These are phyloP conservation scores for Aureobasidium melanogenum DNA, from an alignment of 2,329 filamentous ascomycete genomes.

Conservation along the genomic window DNA sequence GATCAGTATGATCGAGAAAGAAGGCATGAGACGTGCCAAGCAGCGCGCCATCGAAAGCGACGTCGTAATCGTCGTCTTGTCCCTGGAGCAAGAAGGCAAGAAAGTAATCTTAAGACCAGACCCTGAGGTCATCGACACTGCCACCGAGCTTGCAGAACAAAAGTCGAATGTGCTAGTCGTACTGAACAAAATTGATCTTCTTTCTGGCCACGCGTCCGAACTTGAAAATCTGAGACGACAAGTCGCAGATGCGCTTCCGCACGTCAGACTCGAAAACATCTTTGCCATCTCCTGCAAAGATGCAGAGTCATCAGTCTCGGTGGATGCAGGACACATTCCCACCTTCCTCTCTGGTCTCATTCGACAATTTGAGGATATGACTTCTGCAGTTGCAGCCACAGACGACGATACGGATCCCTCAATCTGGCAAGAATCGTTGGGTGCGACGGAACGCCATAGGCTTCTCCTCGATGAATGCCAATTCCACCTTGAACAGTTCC, in stretches of 20 bases:
- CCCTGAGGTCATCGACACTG: slow-evolving; percentile 48
- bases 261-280: slow-evolving; percentile 37
- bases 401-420: slow-evolving; percentile 43
- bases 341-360: slow-evolving; percentile 59
- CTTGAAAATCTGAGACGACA: slow-evolving; percentile 8
- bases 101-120: slow-evolving; percentile 29
- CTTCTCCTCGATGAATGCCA: slow-evolving; percentile 69
- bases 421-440: slow-evolving; percentile 73
- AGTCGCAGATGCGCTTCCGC: slow-evolving; percentile 34
- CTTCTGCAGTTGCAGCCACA: slow-evolving; percentile 37
- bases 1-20: slow-evolving; percentile 71
- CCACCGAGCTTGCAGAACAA: slow-evolving; percentile 39
- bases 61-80: slow-evolving; percentile 71
- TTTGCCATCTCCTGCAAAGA: slow-evolving; percentile 63
- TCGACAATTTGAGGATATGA: slow-evolving; percentile 61
- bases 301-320: slow-evolving; percentile 3
- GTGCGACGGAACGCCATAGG: slow-evolving; percentile 83
- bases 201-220: slow-evolving; percentile 5
- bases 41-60: slow-evolving; percentile 75
- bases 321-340: slow-evolving; percentile 49
- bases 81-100: slow-evolving; percentile 49
- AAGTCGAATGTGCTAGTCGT: slow-evolving; percentile 49
- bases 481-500: slow-evolving; percentile 62
- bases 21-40: slow-evolving; percentile 83
- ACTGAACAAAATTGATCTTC: slow-evolving; percentile 52